A percentile compares a stretch with the other conserved stretches of the same genome.
Evolutionary conservation across 2,329 filamentous ascomycete species (phyloP).

Genomic region (Trichoderma guizhouense): DNA sequence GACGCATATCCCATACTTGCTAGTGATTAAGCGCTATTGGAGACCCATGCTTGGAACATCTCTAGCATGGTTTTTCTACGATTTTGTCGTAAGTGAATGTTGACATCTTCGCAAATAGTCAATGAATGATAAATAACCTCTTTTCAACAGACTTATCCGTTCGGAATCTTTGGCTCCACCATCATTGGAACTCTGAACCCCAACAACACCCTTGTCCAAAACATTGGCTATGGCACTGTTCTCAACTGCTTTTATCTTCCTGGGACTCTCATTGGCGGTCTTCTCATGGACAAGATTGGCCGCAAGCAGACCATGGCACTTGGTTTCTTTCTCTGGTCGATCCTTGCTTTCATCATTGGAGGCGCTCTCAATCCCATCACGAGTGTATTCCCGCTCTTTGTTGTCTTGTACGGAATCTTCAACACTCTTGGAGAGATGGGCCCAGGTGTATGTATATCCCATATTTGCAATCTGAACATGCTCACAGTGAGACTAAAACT

Average conservation of each 20-base stretch:
- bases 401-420: conserved; percentile 51
- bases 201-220: conserved; percentile 22
- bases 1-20: conserved; percentile 25
- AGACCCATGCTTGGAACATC: conserved; percentile 50
- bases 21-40: conserved; percentile 35
- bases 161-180: conserved; percentile 27
- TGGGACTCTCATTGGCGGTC: conserved; percentile 36
- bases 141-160: conserved; percentile 24
- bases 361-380: conserved; percentile 45
- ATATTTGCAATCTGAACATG: neutral
- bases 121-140: neutral
- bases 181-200: conserved; percentile 18
- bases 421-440: conserved; percentile 32
- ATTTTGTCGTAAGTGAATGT: conserved; percentile 23
- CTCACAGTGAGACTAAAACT: neutral
- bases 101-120: too few relatives aligned
- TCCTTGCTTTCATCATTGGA: conserved; percentile 50
- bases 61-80: conserved; percentile 47
- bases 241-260: conserved; percentile 25
- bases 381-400: conserved; percentile 46
- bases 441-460: conserved; percentile 41
- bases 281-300: conserved; percentile 39
- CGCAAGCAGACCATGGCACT: conserved; percentile 29
- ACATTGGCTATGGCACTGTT: conserved; percentile 25
- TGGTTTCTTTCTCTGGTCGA: conserved; percentile 25